Conservation (phyloP, 1,284 basidiomycete genomes). For the Meira miltonrushii region DNA sequence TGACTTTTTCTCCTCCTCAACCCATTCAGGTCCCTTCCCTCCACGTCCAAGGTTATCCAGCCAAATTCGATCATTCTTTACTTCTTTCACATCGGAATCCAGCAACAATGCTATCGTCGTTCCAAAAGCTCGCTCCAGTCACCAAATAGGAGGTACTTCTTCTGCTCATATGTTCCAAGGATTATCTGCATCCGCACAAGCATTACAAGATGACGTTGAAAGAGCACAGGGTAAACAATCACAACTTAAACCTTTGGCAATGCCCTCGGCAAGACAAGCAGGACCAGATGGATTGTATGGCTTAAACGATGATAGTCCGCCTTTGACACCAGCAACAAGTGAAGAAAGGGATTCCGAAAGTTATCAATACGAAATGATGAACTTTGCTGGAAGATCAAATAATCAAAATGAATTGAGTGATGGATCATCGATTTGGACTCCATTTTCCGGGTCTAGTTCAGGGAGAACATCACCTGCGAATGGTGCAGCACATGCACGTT, state of each 20-base stretch:
- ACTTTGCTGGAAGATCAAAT: too few relatives aligned
- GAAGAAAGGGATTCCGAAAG: slow-evolving; percentile 17
- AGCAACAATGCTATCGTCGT: background rate
- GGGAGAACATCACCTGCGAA: too few relatives aligned
- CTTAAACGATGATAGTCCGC: slow-evolving; percentile 41
- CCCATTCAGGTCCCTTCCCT: background rate
- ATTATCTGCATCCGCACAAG: slow-evolving; percentile 1
- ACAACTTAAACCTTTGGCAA: slow-evolving; percentile 27
- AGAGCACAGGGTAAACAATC: background rate
- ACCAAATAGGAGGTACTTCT: background rate
- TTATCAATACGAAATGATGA: too few relatives aligned
- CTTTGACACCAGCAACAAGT: slow-evolving; percentile 38
- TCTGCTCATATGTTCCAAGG: slow-evolving; percentile 5
- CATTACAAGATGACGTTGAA: background rate
- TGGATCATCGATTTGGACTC: too few relatives aligned
- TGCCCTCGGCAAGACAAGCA: slow-evolving; percentile 38
- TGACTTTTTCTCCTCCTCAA: background rate
- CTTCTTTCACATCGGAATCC: slow-evolving; percentile 19
- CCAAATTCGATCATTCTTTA: slow-evolving; percentile 28
- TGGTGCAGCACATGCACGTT: too few relatives aligned
- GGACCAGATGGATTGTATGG: slow-evolving; percentile 25
- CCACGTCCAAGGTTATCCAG: slow-evolving; percentile 16
- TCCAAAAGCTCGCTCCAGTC: slow-evolving; percentile 14
- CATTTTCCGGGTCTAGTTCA: too few relatives aligned
- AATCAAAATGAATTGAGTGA: too few relatives aligned